phyloP scores from a whole-genome alignment of 2,329 filamentous ascomycete genomes.

The Tolypocladium tropicale region DNA sequence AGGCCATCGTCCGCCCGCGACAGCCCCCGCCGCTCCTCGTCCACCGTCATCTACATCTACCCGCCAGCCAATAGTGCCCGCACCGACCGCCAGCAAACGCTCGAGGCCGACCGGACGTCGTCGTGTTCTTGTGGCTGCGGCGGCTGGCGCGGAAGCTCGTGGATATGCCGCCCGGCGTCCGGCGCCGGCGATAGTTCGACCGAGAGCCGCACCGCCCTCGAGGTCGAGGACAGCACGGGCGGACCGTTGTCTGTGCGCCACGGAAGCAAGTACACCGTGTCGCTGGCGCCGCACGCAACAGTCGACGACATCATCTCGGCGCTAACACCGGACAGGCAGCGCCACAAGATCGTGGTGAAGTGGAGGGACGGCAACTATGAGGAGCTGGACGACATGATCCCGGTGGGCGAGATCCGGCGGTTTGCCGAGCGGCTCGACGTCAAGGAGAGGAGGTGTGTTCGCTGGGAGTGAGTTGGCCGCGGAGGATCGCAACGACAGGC shows the following conservation, averaged over 20 bases:
- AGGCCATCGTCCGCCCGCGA: background rate
- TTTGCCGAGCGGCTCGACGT: conserved; percentile 13
- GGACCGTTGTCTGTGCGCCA: conserved; percentile 7
- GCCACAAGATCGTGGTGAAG: conserved; percentile 15
- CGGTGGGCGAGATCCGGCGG: conserved; percentile 11
- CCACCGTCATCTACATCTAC: background rate
- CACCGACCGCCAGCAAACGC: background rate
- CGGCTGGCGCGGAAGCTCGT: background rate
- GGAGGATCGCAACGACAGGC: background rate
- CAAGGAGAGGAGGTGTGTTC: conserved; percentile 12
- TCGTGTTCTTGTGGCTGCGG: background rate
- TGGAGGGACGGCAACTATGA: conserved; percentile 16
- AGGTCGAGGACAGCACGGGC: conserved; percentile 11
- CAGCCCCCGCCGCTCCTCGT: background rate
- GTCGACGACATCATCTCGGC: conserved; percentile 9
- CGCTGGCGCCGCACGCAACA: conserved; percentile 8
- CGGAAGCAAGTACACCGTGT: conserved; percentile 10
- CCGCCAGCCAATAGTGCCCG: background rate
- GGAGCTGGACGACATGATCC: conserved; percentile 10
- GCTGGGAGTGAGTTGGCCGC: conserved; percentile 6
- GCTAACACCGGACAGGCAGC: conserved; percentile 12
- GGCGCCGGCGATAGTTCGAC: background rate
- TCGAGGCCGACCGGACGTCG: background rate
- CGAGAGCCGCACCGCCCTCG: conserved; percentile 3
- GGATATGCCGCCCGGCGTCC: background rate